These are phyloP conservation scores for Tetrapisispora namnaoensis DNA, from an alignment of 805 yeast genomes.

Conservation along the genomic window DNA sequence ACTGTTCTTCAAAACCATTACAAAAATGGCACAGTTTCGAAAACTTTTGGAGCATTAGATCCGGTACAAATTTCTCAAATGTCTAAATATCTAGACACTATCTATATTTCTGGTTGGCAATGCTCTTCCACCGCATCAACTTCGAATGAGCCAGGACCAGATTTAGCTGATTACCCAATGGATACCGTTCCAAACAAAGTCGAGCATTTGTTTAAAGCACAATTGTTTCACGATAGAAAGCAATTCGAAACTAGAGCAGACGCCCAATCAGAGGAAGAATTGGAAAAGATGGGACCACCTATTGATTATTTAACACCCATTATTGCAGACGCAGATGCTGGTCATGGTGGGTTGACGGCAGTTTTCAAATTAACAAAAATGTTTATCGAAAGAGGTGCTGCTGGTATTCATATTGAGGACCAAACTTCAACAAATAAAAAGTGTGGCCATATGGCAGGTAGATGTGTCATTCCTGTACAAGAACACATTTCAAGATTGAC, in stretches of 20 bases:
- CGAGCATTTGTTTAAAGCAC: conserved; percentile 94
- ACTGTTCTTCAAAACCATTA: conserved; percentile 55
- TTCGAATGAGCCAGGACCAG: conserved; percentile 96
- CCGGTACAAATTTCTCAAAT: conserved; percentile 93
- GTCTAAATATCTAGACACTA: conserved; percentile 89
- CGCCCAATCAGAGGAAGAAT: conserved; percentile 42
- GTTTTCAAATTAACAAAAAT: conserved; percentile 89
- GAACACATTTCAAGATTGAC: conserved; percentile 93
- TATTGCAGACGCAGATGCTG: conserved; percentile 96
- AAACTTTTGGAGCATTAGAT: conserved; percentile 92
- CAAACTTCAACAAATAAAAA: conserved; percentile 98
- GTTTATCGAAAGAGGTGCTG: conserved; percentile 97
- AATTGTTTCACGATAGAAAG: conserved; percentile 92
- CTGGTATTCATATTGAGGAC: conserved; percentile 97
- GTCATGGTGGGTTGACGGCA: conserved; percentile 98
- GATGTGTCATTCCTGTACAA: conserved; percentile 93
- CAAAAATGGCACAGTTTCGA: conserved; percentile 58
- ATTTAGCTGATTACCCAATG: conserved; percentile 96
- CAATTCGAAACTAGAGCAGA: conserved; percentile 76
- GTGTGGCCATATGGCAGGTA: conserved; percentile 99
- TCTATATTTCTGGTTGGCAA: conserved; percentile 98
- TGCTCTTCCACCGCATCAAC: conserved; percentile 96
- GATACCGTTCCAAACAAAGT: conserved; percentile 98
- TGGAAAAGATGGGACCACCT: conserved; percentile 62
- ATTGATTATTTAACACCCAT: conserved; percentile 89